Base-by-base conservation (phyloP, 129 eudicot genomes). In the Flaveria linearis region DNA sequence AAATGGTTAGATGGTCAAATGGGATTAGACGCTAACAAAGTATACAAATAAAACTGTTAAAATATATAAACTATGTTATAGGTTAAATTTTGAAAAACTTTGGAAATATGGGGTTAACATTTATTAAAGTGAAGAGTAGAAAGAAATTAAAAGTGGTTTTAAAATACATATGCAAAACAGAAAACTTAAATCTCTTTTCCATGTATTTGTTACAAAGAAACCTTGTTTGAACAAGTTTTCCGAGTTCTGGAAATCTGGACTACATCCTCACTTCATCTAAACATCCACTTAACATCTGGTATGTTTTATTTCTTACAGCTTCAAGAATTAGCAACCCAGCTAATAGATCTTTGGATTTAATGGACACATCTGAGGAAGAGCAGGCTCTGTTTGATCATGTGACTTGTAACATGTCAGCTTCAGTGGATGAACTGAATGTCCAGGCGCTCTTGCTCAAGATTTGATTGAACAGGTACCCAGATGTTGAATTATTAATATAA, bases 271-370 rank as follows among this genome's bases (percentile, higher is more conserved):
- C 16, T 30, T 1, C 69, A 63, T 63, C 46, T 63, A 63, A 33
- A 63, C 69, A 63, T 7, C 18, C 13, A 11, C 13, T 30, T 15
- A 63, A 36, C 16, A 13, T 63, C 69, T 30, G 55, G 43, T 60
- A 15, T 61, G 23, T 62, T 63, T 62, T 60, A 2, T 0, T 10
- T 50, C 20, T 71, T 50, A 68, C 52, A 91, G 97, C 85, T 88
- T 81, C 88, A 91, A 83, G 87, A 85, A 66, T 81, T 88, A 64
- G 97, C 88, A 23, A 85, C 78, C 76, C 75, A 82, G 60, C 88
- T 91, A 61, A 77, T 81, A 5, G 90, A 86, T 75, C 86, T 91
- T 39, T 90, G 96, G 96, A 80, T 68, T 86, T 90, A 77, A 74
- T 90, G 88, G 96, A 90, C 12, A 84, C 84, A 26, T 73, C 90